Evolutionary conservation across 2,329 filamentous ascomycete genomes (phyloP), one percentile per base, ranked within the genome.

Genomic region (Aureobasidium sp.): DNA sequence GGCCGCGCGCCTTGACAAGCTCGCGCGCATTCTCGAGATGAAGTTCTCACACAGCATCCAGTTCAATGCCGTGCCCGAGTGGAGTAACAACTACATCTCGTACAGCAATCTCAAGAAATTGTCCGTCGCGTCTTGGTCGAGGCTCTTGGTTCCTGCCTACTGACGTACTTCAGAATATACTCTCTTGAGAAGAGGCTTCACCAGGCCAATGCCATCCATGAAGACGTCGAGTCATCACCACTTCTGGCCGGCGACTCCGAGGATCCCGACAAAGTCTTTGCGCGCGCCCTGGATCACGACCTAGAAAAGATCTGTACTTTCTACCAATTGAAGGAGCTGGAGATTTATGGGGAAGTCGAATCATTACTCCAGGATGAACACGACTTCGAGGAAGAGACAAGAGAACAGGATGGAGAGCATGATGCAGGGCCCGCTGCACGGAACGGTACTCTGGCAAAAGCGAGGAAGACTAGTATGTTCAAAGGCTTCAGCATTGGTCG

Each of bases 41-140:
- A 97, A 97, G 87, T 99, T 99, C 82, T 97, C 93, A 21, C 94
- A 99, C 75, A 97, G 93, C 77, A 88, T 99, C 69, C 94, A 99
- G 81, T 99, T 99, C 79, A 99, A 99, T 79, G 92, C 94, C 66
- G 94, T 99, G 69, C 94, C 94, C n/a, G 94, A 99, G 77, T 99
- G 94, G 94, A 97, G 91, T 79, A 92, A 87, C 70, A 86, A 97
- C 76, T 99, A 99, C 76, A 95, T 99, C 72, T 90, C 92, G 64
- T 99, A 99, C 77, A 97, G 92, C 78, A 97, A 97, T 72, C 83
- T 99, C 69, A 99, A 99, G 82, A 99, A 99, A 81, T 83, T 97
- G 91, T 95, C 75, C 71, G 89, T 81, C 59, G 47, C 16, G 29
- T 45, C 27, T 6, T 48, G 41, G 9, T 25, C 36, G 29, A n/a